phyloP scores from a whole-genome alignment of 2,329 filamentous ascomycete genomes.

The Aspergillus ochraceoroseus region DNA sequence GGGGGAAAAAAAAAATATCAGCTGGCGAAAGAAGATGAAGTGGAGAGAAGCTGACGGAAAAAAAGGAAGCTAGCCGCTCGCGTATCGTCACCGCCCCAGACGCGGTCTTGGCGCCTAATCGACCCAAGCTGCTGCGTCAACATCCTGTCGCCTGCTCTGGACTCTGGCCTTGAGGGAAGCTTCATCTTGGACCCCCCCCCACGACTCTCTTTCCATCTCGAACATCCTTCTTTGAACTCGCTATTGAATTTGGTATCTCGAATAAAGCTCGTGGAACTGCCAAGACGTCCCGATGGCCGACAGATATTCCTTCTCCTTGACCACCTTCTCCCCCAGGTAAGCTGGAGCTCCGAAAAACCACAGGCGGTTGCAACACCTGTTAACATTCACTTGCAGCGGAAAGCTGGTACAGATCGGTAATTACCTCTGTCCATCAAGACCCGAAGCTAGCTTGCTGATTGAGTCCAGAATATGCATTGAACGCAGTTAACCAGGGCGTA shows the following conservation, averaged over 20 bases:
- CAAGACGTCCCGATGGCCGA: conserved; percentile 69
- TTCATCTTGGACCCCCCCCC: conserved; percentile 28
- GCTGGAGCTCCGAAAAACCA: conserved; percentile 36
- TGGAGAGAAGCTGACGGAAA: conserved; percentile 14
- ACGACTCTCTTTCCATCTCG: conserved; percentile 16
- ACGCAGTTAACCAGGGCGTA: conserved; percentile 98
- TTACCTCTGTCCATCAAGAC: not conserved
- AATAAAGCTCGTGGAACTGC: conserved; percentile 18
- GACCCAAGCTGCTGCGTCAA: conserved; percentile 28
- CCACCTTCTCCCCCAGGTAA: conserved; percentile 95
- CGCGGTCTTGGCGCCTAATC: conserved; percentile 19
- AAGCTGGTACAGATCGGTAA: conserved; percentile 98
- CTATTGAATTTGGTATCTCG: not conserved
- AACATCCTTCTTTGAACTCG: conserved; percentile 9
- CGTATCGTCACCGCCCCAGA: conserved; percentile 22
- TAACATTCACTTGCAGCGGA: conserved; percentile 61
- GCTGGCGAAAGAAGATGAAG: conserved; percentile 10
- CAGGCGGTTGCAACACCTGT: conserved; percentile 22
- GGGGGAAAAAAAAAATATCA: conserved; percentile 19
- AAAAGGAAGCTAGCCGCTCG: conserved; percentile 20
- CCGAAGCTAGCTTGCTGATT: conserved; percentile 17
- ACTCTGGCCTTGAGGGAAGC: conserved; percentile 26
- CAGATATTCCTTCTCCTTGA: conserved; percentile 98
- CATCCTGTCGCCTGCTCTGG: conserved; percentile 30
- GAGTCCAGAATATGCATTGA: conserved; percentile 86